Evolutionary conservation across 1,139 yeast genomes (phyloP).

Genomic region (Pneumocystis sp.): DNA sequence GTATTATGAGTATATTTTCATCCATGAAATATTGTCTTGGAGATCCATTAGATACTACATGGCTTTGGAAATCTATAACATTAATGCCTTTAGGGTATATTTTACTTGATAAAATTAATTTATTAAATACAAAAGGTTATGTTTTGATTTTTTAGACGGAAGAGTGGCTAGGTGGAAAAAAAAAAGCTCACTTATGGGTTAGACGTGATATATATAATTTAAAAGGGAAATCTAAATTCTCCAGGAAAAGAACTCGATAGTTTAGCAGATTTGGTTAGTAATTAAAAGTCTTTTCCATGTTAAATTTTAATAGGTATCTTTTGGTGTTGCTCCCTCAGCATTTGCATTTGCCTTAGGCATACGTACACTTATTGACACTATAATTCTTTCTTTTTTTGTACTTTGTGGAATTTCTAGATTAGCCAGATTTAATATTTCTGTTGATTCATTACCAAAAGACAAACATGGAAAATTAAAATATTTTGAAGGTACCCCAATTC

Average conservation of each 20-base stretch:
- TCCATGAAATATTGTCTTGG: conserved; percentile 69
- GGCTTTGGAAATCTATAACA: conserved; percentile 78
- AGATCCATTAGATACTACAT: conserved; percentile 35
- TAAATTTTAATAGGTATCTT: conserved; percentile 11
- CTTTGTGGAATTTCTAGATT: conserved; percentile 85
- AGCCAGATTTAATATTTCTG: conserved; percentile 90
- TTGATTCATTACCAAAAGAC: conserved; percentile 84
- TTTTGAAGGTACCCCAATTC: conserved; percentile 94
- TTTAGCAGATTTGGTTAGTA: conserved; percentile 81
- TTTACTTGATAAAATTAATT: conserved; percentile 6
- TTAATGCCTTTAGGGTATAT: conserved; percentile 79
- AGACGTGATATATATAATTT: neutral
- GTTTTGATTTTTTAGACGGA: conserved; percentile 88
- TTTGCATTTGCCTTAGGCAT: conserved; percentile 86
- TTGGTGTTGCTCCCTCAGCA: conserved; percentile 36
- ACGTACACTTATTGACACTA: conserved; percentile 65
- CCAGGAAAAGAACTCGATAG: conserved; percentile 98
- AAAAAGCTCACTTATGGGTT: conserved; percentile 50
- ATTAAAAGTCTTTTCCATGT: conserved; percentile 63
- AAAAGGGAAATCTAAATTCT: neutral
- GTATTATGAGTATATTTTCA: conserved; percentile 77
- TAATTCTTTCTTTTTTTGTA: conserved; percentile 68
- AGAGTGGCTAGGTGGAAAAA: conserved; percentile 90
- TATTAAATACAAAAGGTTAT: neutral
- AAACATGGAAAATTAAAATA: conserved; percentile 60